Evolutionary conservation across 257 asterid species (phyloP), one percentile per base, ranked within the genome.

Genomic region (Cruciata laevipes): DNA sequence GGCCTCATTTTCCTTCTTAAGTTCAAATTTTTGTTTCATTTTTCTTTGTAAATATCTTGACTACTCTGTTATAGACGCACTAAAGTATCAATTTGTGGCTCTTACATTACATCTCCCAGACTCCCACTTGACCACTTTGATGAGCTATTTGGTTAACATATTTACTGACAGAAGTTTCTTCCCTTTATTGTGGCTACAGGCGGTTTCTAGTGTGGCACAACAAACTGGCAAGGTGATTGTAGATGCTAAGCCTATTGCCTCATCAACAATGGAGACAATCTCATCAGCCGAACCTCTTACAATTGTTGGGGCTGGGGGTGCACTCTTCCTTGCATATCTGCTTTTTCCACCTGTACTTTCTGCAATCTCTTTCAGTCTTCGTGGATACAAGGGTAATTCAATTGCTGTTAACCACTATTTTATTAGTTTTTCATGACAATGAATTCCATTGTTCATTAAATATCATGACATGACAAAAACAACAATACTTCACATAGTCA

Each of bases 311-410:
- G 68, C 91, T 69, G 95, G 97, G 63, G 94, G 97, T 73, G 86
- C 84, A 47, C 73, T 93, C 42, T 76, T 93, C 49, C 56, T 86
- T 72, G 86, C 89, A 35, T 93, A 84, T 73, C 64, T 93, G 76
- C 74, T 93, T 55, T 83, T 93, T 77, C 99, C 99, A 71, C 95
- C 99, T 7, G 65, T 93, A 67, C 63, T 86, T 35, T 88, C 99
- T 7, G 85, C 82, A 74, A 77, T 90, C 74, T 86, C 96, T 75
- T 93, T 79, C 76, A 75, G 73, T 74, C 76, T 90, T 67, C 88
- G 96, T 20, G 97, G 99, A 27, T 93, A 83, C 83, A 83, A 83
- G 73, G 97, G 96, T 90, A 85, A 68, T 31, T 71, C 69, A 33
- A 61, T 70, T 70, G 61, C 66, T 20, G 56, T 24, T 20, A 18